Percentiles rank a stretch among this genome's conserved stretches.
Conservation (phyloP, 345 rosid genomes). For the Mercurialis annua region DNA sequence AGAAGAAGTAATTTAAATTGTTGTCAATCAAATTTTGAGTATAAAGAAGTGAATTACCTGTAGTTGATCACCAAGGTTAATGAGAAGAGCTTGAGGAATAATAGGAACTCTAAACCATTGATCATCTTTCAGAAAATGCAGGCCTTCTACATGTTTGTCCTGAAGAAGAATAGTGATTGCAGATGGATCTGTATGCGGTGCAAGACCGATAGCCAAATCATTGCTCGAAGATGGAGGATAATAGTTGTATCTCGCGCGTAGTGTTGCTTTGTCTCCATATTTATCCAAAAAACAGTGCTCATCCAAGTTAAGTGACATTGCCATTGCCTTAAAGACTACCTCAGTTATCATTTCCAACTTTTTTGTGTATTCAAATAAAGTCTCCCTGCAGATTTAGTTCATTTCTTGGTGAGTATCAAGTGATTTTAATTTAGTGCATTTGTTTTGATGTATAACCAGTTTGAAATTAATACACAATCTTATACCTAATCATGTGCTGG, state of each 20-base stretch:
- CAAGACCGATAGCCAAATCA: conserved; percentile 44
- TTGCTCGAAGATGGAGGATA: conserved; percentile 63
- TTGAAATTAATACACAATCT: too few relatives aligned
- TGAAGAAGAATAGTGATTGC: conserved; percentile 52
- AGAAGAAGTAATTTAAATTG: too few relatives aligned
- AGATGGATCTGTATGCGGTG: conserved; percentile 62
- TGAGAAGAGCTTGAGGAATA: conserved; percentile 38
- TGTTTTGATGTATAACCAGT: too few relatives aligned
- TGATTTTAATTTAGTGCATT: too few relatives aligned
- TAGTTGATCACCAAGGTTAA: conserved; percentile 51
- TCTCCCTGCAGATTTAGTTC: conserved; percentile 27
- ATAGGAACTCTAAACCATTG: conserved; percentile 51
- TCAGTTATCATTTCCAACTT: conserved; percentile 25
- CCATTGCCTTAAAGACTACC: conserved; percentile 47
- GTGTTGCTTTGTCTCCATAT: conserved; percentile 34
- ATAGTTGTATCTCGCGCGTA: conserved; percentile 49
- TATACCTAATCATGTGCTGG: too few relatives aligned
- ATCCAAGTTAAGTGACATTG: conserved; percentile 44
- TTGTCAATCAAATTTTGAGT: too few relatives aligned
- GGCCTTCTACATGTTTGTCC: conserved; percentile 60
- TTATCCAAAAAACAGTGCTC: conserved; percentile 43
- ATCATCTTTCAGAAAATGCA: conserved; percentile 45
- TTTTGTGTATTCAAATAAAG: conserved; percentile 37
- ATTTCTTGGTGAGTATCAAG: too few relatives aligned
- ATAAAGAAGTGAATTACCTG: conserved; percentile 1